Base-by-base conservation (phyloP, 2,329 filamentous ascomycete species). In the Paraphoma chrysanthemicola region DNA sequence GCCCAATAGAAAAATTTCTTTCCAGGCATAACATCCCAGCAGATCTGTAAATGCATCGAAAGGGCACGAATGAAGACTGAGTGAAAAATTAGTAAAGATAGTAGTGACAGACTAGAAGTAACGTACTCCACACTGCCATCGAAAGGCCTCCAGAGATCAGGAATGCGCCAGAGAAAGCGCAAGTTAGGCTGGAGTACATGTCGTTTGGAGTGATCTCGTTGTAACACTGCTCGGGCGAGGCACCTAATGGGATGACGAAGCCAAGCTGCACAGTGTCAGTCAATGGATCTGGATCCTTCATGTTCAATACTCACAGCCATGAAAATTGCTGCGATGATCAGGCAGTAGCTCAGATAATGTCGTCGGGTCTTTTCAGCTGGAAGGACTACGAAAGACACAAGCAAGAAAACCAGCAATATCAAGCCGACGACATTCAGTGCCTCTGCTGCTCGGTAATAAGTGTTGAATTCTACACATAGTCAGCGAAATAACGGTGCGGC, bases 1-100 rank as follows among this genome's bases (percentile, higher is more conserved):
- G 94, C 88, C 63, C 86, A 85, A 82, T 92, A 92, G 87, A 97
- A 97, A 78, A 97, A 98, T 68, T 85, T 90, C 44, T 88, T 86
- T 39, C 95, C 95, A 4, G 96, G 91, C 7, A 94, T 88, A 33
- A 96, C 85, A 76, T 98, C 93, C 95, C 95, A 99, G 81, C 93
- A 97, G 63, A 99, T 97, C 77, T 98, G 95, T 28, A 99, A 87
- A 77, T 99, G 95, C 68, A 99, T 89, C 4, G 93, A 96, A 33
- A 98, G 80, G 0, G 94, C 91, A 61, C 95, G 88, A 57, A 97
- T 84, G 74, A 97, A 96, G 62, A 93, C 87, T 79, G 41, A 11
- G 30, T 14, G n/a, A 16, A 4, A 18, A 3, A 17, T 58, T 38
- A 58, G 56, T 29, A 33, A 36, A 10, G 33, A 10, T 36, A 10